Percentiles rank a stretch among this genome's conserved stretches.
Conservation (phyloP, 495 filamentous ascomycete species). For the Aspergillus incahuasiensis region DNA sequence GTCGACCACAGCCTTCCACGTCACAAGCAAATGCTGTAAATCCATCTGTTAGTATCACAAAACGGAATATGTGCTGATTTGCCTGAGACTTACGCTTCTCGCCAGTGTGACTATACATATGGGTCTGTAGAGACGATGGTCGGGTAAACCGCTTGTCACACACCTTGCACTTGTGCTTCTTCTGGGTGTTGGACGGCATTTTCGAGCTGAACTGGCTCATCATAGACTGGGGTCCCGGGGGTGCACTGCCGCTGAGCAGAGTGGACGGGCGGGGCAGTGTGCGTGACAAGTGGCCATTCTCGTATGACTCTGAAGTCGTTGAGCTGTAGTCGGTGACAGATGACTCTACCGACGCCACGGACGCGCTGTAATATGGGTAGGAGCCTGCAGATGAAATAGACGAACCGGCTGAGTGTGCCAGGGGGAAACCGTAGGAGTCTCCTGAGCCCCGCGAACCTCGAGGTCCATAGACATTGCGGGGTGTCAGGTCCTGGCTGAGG, state of each 20-base stretch:
- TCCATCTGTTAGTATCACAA: constrained; percentile 31
- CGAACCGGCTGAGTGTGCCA: constrained; percentile 86
- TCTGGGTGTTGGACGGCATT: constrained; percentile 90
- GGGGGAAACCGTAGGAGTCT: constrained; percentile 93
- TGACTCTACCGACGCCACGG: constrained; percentile 74
- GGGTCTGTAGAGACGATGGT: constrained; percentile 92
- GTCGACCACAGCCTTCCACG: constrained; percentile 89
- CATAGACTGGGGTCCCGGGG: constrained; percentile 91
- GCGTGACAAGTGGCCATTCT: constrained; percentile 63
- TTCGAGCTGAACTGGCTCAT: constrained; percentile 99
- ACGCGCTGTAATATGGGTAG: constrained; percentile 73
- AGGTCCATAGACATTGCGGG: constrained; percentile 80
- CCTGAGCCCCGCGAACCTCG: constrained; percentile 62
- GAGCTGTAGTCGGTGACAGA: constrained; percentile 95
- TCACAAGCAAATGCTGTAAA: constrained; percentile 82
- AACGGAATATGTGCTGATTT: constrained; percentile 1
- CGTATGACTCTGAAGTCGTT: constrained; percentile 77
- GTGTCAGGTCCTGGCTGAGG: constrained; percentile 80
- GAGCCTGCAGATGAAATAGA: constrained; percentile 82
- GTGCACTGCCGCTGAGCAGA: constrained; percentile 59
- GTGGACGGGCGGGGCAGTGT: constrained; percentile 76
- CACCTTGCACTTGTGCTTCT: constrained; percentile 99
- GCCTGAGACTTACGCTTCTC: constrained; percentile 81
- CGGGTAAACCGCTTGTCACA: constrained; percentile 98
- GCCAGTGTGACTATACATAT: constrained; percentile 99